These are phyloP conservation scores for Myxozyma sirexii DNA, from an alignment of 805 yeast genomes.

Conservation along the genomic window DNA sequence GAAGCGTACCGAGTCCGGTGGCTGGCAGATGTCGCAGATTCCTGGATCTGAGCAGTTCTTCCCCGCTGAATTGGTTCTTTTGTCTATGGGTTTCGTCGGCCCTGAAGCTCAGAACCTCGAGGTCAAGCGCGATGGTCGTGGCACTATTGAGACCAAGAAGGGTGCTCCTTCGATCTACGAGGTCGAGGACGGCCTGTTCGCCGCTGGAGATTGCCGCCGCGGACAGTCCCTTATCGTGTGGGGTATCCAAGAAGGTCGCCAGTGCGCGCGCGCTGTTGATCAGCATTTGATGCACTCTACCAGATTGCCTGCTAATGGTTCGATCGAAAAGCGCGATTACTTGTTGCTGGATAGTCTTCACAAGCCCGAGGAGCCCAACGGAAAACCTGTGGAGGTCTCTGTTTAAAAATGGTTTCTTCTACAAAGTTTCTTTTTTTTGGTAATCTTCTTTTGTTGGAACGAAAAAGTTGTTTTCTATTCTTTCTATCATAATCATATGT, in stretches of 20 bases:
- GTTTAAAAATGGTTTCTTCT: constrained; percentile 2
- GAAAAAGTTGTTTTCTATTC: constrained; percentile 1
- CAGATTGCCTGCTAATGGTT: constrained; percentile 90
- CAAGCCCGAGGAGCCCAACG: constrained; percentile 14
- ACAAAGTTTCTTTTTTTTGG: not conserved
- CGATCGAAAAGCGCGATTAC: constrained; percentile 83
- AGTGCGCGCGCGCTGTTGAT: constrained; percentile 95
- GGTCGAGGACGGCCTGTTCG: constrained; percentile 72
- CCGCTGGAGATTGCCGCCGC: constrained; percentile 99
- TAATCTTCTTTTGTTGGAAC: constrained; percentile 5
- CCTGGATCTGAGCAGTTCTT: constrained; percentile 93
- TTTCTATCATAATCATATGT: not conserved
- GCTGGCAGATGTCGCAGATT: constrained; percentile 98
- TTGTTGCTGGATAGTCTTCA: constrained; percentile 40
- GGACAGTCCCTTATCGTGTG: constrained; percentile 98
- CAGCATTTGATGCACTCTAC: constrained; percentile 73
- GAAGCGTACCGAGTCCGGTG: constrained; percentile 93
- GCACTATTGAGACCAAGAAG: constrained; percentile 63
- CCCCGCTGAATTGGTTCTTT: constrained; percentile 90
- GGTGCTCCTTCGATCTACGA: constrained; percentile 68
- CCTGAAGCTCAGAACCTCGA: constrained; percentile 83
- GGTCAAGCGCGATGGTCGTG: constrained; percentile 72
- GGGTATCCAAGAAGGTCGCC: constrained; percentile 99
- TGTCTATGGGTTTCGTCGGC: constrained; percentile 97
- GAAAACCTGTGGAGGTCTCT: constrained; percentile 23